Evolutionary conservation across 495 filamentous ascomycete genomes (phyloP), one percentile per base, ranked within the genome.

Genomic region (Platismatia glauca): DNA sequence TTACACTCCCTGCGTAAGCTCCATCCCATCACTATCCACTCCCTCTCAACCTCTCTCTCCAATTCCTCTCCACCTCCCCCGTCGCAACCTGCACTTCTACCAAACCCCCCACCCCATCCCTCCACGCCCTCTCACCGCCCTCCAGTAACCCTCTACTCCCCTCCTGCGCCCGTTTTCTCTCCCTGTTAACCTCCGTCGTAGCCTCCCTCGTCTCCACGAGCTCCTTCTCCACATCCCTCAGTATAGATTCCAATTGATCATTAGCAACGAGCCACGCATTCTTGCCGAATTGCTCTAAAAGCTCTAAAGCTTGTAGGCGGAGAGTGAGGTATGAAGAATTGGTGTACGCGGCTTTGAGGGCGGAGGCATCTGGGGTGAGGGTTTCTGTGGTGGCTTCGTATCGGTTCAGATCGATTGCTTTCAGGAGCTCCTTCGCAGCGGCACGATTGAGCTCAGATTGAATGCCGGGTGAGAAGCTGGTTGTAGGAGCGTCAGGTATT

Each of bases 201-300:
- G 86, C 80, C 61, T 77, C 75, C 75, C 84, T 86, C 31, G 77
- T 73, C 35, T 76, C 81, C 22, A 82, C 86, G 66, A 98, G 76
- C 65, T 96, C 91, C 64, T 78, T 80, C 79, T 97, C 93, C n/a
- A 95, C 65, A 5, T 69, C 74, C 20, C 81, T 78, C 57, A 97
- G 76, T 34, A 90, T 80, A 48, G 82, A 82, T 72, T 96, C 91
- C 33, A 91, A 66, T 61, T 90, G 83, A 63, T 82, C 80, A 74
- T 97, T 97, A 9, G 84, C 86, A 15, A 95, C 79, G 60, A 97
- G 76, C 92, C 93, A 97, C 18, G 59, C 62, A 27, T 68, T 67
- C 35, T 59, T 59, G 12, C 66, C 68, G 24, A 53, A 66, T 12
- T n/a, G 27, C 16, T 68, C 64, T 8, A 70, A 38, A 1, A 70